phyloP scores from a whole-genome alignment of 768 basidiomycete genomes.

The Hemileccinum impolitum region DNA sequence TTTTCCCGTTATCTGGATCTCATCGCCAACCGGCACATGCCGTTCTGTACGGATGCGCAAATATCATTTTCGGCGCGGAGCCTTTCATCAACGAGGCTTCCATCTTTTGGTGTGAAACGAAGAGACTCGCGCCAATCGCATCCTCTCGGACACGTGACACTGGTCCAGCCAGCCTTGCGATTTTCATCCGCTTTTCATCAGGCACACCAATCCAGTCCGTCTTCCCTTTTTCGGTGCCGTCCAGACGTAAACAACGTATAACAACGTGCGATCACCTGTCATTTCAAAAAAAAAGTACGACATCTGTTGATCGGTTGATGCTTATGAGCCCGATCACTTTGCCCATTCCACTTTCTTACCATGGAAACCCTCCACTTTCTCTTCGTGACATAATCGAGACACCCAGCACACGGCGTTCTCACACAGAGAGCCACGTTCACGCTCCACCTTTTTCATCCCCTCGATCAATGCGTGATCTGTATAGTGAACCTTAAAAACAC shows the following conservation, averaged over 20 bases:
- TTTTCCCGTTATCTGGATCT: constrained; percentile 33
- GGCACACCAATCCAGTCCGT: constrained; percentile 23
- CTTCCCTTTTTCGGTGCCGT: constrained; percentile 34
- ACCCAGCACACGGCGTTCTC: constrained; percentile 27
- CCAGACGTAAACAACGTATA: constrained; percentile 26
- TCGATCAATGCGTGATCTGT: constrained; percentile 24
- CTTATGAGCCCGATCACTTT: constrained; percentile 17
- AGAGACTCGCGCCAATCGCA: neutral
- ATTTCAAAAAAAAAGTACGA: neutral
- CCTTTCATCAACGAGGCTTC: constrained; percentile 19
- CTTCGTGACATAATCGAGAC: constrained; percentile 25
- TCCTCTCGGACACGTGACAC: constrained; percentile 6
- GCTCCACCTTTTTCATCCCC: constrained; percentile 26
- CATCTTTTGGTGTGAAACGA: constrained; percentile 17
- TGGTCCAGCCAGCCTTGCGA: constrained; percentile 8
- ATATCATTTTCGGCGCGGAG: constrained; percentile 32
- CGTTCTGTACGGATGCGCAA: constrained; percentile 25
- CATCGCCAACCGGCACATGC: constrained; percentile 24
- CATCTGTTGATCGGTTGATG: constrained; percentile 21
- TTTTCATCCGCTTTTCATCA: constrained; percentile 24
- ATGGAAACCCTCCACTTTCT: constrained; percentile 25
- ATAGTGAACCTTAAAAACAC: constrained; percentile 23
- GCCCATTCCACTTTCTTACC: constrained; percentile 18
- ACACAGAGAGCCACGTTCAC: constrained; percentile 30
- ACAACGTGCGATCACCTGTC: constrained; percentile 27